phyloP scores from a whole-genome alignment of 352 stramenopile species.

The Phytophthora citricola region DNA sequence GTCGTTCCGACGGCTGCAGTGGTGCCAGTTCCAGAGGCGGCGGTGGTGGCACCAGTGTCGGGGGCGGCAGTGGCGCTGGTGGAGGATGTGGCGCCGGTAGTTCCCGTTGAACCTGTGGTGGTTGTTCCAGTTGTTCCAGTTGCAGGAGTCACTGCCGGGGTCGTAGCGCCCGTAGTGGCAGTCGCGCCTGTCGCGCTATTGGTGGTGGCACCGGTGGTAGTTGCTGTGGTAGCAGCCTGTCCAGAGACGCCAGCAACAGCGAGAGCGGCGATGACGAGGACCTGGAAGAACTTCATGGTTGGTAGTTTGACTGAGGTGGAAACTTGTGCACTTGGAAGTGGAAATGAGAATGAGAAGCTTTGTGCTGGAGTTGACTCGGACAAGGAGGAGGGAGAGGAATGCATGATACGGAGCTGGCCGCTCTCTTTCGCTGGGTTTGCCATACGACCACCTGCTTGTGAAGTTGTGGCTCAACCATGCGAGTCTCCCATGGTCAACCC shows the following conservation, averaged over 20 bases:
- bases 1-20: conserved; percentile 7
- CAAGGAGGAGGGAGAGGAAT: conserved; percentile 12
- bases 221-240: conserved; percentile 15
- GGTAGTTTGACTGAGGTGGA: neutral
- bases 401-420: neutral
- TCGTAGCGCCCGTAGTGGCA: neutral
- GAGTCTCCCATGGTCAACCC: conserved; percentile 13
- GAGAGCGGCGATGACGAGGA: conserved; percentile 34
- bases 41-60: conserved; percentile 1
- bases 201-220: neutral
- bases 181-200: conserved; percentile 9
- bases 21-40: conserved; percentile 8
- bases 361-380: neutral
- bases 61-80: neutral
- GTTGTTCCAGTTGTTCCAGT: neutral
- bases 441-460: conserved; percentile 16
- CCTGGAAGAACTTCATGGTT: conserved; percentile 42
- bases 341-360: conserved; percentile 17
- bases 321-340: conserved; percentile 24
- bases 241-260: conserved; percentile 26
- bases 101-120: conserved; percentile 7
- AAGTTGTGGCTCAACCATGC: conserved; percentile 8
- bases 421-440: conserved; percentile 8
- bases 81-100: neutral
- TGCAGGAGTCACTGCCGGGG: conserved; percentile 14